Conservation (phyloP, 352 stramenopile species). For the Phytophthora pini region DNA sequence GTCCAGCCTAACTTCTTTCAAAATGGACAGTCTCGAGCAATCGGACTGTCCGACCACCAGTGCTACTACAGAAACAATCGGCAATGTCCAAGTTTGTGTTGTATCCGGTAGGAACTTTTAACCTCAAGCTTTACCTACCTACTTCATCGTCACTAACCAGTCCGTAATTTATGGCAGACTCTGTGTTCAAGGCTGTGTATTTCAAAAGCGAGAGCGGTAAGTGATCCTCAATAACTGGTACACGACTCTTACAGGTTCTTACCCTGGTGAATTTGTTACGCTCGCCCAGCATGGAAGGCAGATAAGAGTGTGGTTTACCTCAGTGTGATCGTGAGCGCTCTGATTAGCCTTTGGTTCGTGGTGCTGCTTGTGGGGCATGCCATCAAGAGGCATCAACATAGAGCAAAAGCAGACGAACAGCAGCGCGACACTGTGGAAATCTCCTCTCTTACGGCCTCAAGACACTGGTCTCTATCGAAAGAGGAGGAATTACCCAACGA, state of each 20-base stretch:
- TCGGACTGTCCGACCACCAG: conserved; percentile 31
- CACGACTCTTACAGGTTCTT: neutral
- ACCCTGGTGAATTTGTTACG: neutral
- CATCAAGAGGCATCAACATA: conserved; percentile 14
- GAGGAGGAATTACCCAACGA: conserved; percentile 38
- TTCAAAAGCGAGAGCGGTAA: conserved; percentile 31
- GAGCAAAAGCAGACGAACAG: conserved; percentile 12
- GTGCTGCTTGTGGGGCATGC: conserved; percentile 33
- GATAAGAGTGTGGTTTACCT: conserved; percentile 27
- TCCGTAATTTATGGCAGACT: conserved; percentile 16
- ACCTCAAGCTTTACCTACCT: neutral
- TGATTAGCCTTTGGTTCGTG: conserved; percentile 49
- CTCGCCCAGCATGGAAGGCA: conserved; percentile 20
- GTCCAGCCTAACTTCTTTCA: conserved; percentile 27
- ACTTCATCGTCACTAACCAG: neutral
- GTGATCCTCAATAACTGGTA: neutral
- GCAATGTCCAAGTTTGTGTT: conserved; percentile 39
- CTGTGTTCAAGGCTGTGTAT: conserved; percentile 19
- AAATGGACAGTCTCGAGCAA: conserved; percentile 37
- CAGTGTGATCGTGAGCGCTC: conserved; percentile 37
- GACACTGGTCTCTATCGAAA: conserved; percentile 35
- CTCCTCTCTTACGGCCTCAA: conserved; percentile 27
- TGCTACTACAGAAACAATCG: conserved; percentile 29
- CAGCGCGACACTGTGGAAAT: conserved; percentile 30
- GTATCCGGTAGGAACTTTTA: conserved; percentile 29